A percentile compares a stretch with the other conserved stretches of the same genome.
These are phyloP conservation scores for Guyanaporus albipodus DNA, from an alignment of 768 basidiomycete genomes.

Conservation along the genomic window DNA sequence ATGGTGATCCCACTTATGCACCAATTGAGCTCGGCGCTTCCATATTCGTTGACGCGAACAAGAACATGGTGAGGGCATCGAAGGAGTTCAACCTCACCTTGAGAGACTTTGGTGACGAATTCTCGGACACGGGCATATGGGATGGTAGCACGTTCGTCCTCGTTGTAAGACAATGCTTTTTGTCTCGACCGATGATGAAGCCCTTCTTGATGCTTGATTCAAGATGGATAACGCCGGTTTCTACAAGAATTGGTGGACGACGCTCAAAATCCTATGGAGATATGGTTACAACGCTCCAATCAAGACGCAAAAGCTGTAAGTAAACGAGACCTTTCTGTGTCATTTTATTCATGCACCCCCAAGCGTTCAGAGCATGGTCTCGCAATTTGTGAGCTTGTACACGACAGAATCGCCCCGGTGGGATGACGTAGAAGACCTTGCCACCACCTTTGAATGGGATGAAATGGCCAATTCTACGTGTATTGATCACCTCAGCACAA, in stretches of 20 bases:
- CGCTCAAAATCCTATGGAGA: conserved; percentile 68
- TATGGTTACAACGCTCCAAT: conserved; percentile 66
- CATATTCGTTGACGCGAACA: conserved; percentile 80
- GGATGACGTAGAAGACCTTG: conserved; percentile 56
- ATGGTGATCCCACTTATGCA: conserved; percentile 51
- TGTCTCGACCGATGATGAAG: neutral
- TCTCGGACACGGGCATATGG: conserved; percentile 63
- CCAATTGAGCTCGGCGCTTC: conserved; percentile 82
- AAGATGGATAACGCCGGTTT: conserved; percentile 42
- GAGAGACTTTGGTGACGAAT: conserved; percentile 47
- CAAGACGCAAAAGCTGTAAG: conserved; percentile 54
- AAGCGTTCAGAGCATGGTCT: conserved; percentile 56
- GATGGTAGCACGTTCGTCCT: conserved; percentile 73
- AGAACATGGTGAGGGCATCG: conserved; percentile 66
- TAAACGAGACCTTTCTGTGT: neutral
- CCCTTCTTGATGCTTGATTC: neutral
- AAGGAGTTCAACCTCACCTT: conserved; percentile 73
- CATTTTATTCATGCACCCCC: conserved; percentile 1
- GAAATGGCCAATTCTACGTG: conserved; percentile 48
- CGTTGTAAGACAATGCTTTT: conserved; percentile 41
- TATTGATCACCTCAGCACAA: conserved; percentile 49
- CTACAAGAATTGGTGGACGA: conserved; percentile 60
- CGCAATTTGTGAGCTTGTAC: conserved; percentile 56
- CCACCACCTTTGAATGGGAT: conserved; percentile 49
- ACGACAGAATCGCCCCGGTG: conserved; percentile 51